Evolutionary conservation across 441 rosid genomes (phyloP), one percentile per base, ranked within the genome.

Genomic region (Gossypium armourianum): DNA sequence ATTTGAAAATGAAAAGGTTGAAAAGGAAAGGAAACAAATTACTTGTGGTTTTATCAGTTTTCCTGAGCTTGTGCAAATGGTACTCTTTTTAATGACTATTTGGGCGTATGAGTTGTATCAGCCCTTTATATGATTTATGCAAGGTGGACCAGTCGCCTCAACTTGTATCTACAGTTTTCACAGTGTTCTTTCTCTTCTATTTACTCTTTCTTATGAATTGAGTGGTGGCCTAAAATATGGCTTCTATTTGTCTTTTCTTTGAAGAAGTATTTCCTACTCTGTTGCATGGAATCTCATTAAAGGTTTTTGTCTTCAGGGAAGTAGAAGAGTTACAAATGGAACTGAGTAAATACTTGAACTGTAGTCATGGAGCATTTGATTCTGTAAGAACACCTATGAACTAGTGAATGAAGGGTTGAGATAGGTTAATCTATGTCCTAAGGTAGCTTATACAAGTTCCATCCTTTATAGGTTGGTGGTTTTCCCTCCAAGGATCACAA

Each of bases 241-340:
- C 6, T 58, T 58, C 24, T 2, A 6, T 61, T 54, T 45, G 54
- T 70, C 32, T 19, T 69, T 68, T 17, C 19, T 9, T 47, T 59
- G 67, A 70, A 59, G 56, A 47, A 70, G 20, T 36, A 28, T 58
- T 50, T 62, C 26, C 52, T 52, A 49, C n/a, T 29, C 68, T 19
- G 15, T 53, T 72, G 26, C 70, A 16, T 62, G 10, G 55, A 17
- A 52, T 32, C 54, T 72, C 23, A 53, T 65, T 64, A 6, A 26
- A 54, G 45, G 77, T 69, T 75, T 68, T 20, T 79, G 40, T 29
- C 60, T 79, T 72, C 90, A 93, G 98, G 79, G 90, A 93, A 81
- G 83, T 93, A 67, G 86, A 87, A 77, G 93, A 83, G 61, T 71
- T 88, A 47, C 87, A 72, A 62, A 73, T 54, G 70, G 86, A 85